Conservation (phyloP, 768 basidiomycete genomes). For the Lactarius quietus region DNA sequence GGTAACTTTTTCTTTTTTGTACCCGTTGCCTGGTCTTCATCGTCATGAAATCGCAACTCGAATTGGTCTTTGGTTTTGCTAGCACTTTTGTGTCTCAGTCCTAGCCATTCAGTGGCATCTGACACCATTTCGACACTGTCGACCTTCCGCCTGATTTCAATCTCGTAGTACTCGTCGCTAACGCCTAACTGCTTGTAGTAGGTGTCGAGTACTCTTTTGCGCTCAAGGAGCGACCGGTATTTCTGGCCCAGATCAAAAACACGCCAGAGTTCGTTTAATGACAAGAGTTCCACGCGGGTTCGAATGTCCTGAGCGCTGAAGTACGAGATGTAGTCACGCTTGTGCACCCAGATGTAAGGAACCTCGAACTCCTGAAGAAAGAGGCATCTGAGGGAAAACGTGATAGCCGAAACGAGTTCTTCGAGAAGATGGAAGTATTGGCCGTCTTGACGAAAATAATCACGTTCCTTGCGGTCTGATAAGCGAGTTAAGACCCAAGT, state of each 20-base stretch:
- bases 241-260: conserved; percentile 85
- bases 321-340: conserved; percentile 84
- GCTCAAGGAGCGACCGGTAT: conserved; percentile 80
- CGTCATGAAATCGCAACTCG: conserved; percentile 69
- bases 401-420: conserved; percentile 74
- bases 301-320: conserved; percentile 67
- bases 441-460: conserved; percentile 69
- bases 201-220: conserved; percentile 56
- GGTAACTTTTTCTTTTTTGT: conserved; percentile 74
- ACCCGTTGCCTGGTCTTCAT: conserved; percentile 50
- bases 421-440: conserved; percentile 55
- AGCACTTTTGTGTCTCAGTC: conserved; percentile 76
- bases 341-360: conserved; percentile 92
- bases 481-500: conserved; percentile 84
- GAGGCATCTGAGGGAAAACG: conserved; percentile 71
- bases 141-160: conserved; percentile 59
- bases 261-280: conserved; percentile 83
- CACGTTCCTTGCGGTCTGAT: conserved; percentile 63
- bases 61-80: conserved; percentile 50
- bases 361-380: conserved; percentile 91
- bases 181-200: conserved; percentile 68
- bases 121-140: conserved; percentile 86
- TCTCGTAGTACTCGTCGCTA: conserved; percentile 72
- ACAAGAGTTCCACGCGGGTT: conserved; percentile 66
- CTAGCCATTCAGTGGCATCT: conserved; percentile 89